Evolutionary conservation across 306 rosid genomes (phyloP), one percentile per base, ranked within the genome.

Genomic region (Rosa multiflora): DNA sequence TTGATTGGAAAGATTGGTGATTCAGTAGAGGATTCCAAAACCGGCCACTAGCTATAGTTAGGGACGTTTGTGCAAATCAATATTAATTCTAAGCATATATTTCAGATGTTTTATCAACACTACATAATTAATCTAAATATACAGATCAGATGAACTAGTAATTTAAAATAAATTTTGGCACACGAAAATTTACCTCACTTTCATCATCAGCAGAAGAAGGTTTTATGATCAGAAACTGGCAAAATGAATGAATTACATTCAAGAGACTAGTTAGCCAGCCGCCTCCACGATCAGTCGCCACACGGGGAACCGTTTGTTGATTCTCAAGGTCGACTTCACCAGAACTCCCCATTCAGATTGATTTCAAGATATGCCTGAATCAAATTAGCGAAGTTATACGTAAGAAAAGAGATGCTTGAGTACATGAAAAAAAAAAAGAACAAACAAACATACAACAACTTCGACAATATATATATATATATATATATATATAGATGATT

Each of bases 321-420:
- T 37, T 66, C n/a, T 66, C 70, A 66, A 66, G 70, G 70, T 66
- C 70, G 43, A 35, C 26, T 66, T 35, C 70, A 17, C 47, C 47
- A 0, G 70, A 18, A 37, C 5, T 37, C 0, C 10, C 23, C 70
- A 37, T 66, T 10, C 3, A 55, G 62, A 55, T 20, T 1, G 10
- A 55, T 55, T 55, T 17, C 20, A 18, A 53, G 59, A 5, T 17
- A 18, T 55, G 5, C 21, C 70, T 66, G 46, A 66, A 66, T 3
- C 23, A 15, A 37, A 7, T 12, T 63, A 29, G 3, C 68, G 29
- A 63, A 58, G 7, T 0, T 4, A 58, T 18, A 48, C 53, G 21
- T 53, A 53, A 53, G 20, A 15, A 15, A 52, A 17, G 10, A 17
- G 21, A 18, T 17, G 8, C 20, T 15, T 48, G 52, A 2, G 52